A percentile compares a stretch with the other conserved stretches of the same genome.
These are phyloP conservation scores for Stylosanthes scabra DNA, from an alignment of 331 rosid genomes.

Conservation along the genomic window DNA sequence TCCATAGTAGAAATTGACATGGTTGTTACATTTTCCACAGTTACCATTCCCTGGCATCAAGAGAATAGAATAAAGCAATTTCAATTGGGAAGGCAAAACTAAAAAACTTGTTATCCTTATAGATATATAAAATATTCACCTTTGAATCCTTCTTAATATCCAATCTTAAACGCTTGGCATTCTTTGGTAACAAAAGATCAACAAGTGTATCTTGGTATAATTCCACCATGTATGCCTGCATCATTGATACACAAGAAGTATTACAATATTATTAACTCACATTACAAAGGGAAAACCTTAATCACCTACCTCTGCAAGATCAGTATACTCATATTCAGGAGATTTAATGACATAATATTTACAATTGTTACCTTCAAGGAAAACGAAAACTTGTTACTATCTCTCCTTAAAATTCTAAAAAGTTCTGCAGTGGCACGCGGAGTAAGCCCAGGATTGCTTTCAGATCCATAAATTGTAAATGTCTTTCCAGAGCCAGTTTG, in stretches of 20 bases:
- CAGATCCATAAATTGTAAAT: slow-evolving; percentile 88
- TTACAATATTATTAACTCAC: background rate
- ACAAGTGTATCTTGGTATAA: slow-evolving; percentile 95
- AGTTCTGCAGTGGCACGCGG: slow-evolving; percentile 82
- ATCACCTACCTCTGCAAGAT: background rate
- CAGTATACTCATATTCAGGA: background rate
- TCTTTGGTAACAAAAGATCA: slow-evolving; percentile 83
- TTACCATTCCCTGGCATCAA: slow-evolving; percentile 87
- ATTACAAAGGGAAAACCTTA: background rate
- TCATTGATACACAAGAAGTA: slow-evolving; percentile 15
- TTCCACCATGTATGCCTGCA: slow-evolving; percentile 95
- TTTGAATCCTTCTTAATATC: slow-evolving; percentile 94
- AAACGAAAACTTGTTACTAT: slow-evolving; percentile 79
- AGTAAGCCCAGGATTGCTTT: slow-evolving; percentile 82
- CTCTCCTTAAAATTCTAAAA: slow-evolving; percentile 40
- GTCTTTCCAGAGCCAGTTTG: slow-evolving; percentile 99
- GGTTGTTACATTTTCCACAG: slow-evolving; percentile 77
- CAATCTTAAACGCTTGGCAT: slow-evolving; percentile 71
- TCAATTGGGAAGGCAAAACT: slow-evolving; percentile 12
- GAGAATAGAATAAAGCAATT: slow-evolving; percentile 27
- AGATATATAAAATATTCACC: slow-evolving; percentile 50
- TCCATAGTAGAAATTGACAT: slow-evolving; percentile 73
- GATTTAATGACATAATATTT: slow-evolving; percentile 14
- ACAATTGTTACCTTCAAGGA: slow-evolving; percentile 71
- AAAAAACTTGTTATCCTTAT: background rate